These are phyloP conservation scores for Quercus gilva DNA, from an alignment of 306 rosid genomes.

Conservation along the genomic window DNA sequence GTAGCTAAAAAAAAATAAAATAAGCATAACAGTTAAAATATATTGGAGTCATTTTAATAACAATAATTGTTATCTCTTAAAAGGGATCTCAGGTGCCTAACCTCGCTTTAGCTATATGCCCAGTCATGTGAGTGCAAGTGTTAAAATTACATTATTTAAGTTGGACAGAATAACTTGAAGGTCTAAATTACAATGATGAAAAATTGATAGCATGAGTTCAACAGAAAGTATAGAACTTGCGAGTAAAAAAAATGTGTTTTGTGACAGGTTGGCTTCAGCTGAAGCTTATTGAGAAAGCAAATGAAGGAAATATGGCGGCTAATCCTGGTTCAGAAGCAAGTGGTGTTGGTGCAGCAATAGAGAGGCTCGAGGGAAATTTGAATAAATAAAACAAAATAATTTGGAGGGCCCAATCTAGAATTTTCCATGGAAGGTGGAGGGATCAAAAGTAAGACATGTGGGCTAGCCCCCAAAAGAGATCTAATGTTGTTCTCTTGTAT, in stretches of 20 bases:
- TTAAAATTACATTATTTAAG: neutral
- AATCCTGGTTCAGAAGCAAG: slow-evolving; percentile 52
- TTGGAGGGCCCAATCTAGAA: neutral
- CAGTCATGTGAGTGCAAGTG: neutral
- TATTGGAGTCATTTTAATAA: too few species aligned
- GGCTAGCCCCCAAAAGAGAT: neutral
- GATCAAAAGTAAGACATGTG: neutral
- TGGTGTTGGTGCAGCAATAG: slow-evolving; percentile 85
- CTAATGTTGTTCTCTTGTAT: neutral
- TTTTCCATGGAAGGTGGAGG: neutral
- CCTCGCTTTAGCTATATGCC: neutral
- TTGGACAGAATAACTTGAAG: neutral
- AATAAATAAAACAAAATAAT: slow-evolving; percentile 46
- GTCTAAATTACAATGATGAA: neutral
- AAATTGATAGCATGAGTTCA: neutral
- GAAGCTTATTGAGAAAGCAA: slow-evolving; percentile 88
- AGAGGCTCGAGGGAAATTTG: slow-evolving; percentile 78
- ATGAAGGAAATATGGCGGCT: slow-evolving; percentile 47
- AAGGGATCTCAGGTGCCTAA: neutral
- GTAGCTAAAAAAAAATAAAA: too few species aligned
- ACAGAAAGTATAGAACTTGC: neutral
- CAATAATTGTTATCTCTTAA: neutral
- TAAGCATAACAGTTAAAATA: too few species aligned
- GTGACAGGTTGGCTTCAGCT: slow-evolving; percentile 86
- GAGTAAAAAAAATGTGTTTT: slow-evolving; percentile 8